A percentile compares a stretch with the other conserved stretches of the same genome.
Evolutionary conservation across 208 protist genomes (phyloP).

Genomic region (Borovskyia barvae): DNA sequence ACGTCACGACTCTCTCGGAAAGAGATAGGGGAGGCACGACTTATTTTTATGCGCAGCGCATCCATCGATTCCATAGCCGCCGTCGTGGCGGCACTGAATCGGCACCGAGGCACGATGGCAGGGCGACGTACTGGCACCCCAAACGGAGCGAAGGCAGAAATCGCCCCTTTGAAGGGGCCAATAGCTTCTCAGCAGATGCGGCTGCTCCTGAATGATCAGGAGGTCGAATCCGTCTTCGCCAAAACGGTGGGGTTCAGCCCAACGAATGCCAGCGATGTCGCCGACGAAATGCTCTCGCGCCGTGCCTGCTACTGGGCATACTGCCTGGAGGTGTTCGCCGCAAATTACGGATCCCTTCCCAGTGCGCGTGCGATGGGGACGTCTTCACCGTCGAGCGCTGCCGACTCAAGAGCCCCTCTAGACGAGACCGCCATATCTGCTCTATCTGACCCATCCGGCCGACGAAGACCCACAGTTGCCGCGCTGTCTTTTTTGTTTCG

Average conservation of each 20-base stretch:
- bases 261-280: background rate
- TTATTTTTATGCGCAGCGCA: slow-evolving; percentile 39
- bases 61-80: slow-evolving; percentile 19
- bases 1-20: slow-evolving; percentile 17
- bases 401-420: no score
- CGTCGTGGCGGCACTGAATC: slow-evolving; percentile 28
- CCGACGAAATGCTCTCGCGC: background rate
- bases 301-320: slow-evolving; percentile 37
- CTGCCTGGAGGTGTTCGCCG: slow-evolving; percentile 30
- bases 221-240: slow-evolving; percentile 57
- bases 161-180: background rate
- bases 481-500: slow-evolving; percentile 50
- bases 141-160: background rate
- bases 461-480: slow-evolving; percentile 21
- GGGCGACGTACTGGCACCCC: background rate
- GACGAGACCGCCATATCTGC: no score
- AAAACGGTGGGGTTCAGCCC: slow-evolving; percentile 23
- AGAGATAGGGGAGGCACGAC: slow-evolving; percentile 34
- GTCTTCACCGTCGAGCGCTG: no score
- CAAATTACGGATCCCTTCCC: slow-evolving; percentile 29
- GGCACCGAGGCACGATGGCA: background rate
- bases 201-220: slow-evolving; percentile 36
- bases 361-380: no score
- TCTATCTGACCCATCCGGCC: no score
- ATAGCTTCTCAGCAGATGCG: background rate